A percentile compares a stretch with the other conserved stretches of the same genome.
Conservation (phyloP, 495 filamentous ascomycete genomes). For the Penicillium taxi region DNA sequence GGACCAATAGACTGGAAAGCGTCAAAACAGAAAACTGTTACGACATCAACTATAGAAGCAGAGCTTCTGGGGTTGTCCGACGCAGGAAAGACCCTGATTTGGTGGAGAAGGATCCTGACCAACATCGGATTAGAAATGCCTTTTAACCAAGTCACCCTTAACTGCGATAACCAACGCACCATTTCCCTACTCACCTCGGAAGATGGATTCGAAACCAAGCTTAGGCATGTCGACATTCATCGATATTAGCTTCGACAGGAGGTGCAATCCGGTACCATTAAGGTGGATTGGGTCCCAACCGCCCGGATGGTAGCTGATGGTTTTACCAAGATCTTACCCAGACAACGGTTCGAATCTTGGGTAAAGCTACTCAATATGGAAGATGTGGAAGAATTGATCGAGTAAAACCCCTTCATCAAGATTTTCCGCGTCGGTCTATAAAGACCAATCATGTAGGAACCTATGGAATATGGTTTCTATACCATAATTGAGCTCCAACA, state of each 20-base stretch:
- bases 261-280: slow-evolving; percentile 1
- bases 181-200: slow-evolving; percentile 1
- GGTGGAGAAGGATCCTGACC: slow-evolving; percentile 4
- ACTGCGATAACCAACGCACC: slow-evolving; percentile 1
- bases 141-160: background rate
- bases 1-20: slow-evolving; percentile 18
- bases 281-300: slow-evolving; percentile 5
- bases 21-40: slow-evolving; percentile 16
- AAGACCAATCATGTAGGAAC: no score
- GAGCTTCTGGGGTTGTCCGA: slow-evolving; percentile 12
- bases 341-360: slow-evolving; percentile 6
- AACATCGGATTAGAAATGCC: background rate
- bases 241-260: slow-evolving; percentile 11
- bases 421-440: no score
- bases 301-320: slow-evolving; percentile 9
- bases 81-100: slow-evolving; percentile 2
- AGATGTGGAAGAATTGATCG: slow-evolving; percentile 4
- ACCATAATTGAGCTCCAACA: no score
- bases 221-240: slow-evolving; percentile 14
- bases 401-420: no score
- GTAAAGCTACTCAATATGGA: slow-evolving; percentile 1
- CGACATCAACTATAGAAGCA: slow-evolving; percentile 5
- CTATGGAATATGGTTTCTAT: no score
- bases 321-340: slow-evolving; percentile 9
- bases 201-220: slow-evolving; percentile 8